A percentile compares a stretch with the other conserved stretches of the same genome.
Evolutionary conservation across 1,139 yeast species (phyloP).

Genomic region (Yamadazyma atlantica): DNA sequence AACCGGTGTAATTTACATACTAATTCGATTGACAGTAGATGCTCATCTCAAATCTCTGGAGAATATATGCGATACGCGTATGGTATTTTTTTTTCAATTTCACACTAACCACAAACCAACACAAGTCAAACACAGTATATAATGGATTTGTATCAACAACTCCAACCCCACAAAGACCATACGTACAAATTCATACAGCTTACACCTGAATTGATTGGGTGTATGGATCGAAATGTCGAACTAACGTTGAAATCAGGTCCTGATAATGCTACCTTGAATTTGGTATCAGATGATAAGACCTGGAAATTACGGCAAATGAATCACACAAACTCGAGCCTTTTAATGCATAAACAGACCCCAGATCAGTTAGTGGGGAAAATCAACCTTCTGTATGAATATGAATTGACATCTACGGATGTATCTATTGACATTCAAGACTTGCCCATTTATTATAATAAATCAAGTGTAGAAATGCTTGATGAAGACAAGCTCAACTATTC

Average conservation of each 20-base stretch:
- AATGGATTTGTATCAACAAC: conserved; percentile 25
- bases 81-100: not conserved
- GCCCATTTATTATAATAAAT: conserved; percentile 42
- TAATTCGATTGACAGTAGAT: no score
- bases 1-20: not conserved
- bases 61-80: not conserved
- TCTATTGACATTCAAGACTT: conserved; percentile 39
- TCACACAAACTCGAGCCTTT: conserved; percentile 78
- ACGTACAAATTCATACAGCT: conserved; percentile 61
- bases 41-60: no score
- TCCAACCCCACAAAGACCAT: conserved; percentile 19
- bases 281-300: conserved; percentile 61
- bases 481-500: conserved; percentile 14
- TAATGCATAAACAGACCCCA: conserved; percentile 39
- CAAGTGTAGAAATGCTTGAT: conserved; percentile 2
- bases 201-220: conserved; percentile 50
- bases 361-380: conserved; percentile 38
- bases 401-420: conserved; percentile 45
- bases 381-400: conserved; percentile 49
- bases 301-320: conserved; percentile 75
- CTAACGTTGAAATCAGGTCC: conserved; percentile 50
- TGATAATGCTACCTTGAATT: conserved; percentile 46
- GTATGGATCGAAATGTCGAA: conserved; percentile 32
- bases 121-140: not conserved
- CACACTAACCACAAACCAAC: not conserved